phyloP scores from a whole-genome alignment of 352 stramenopile species.

The Globisporangium canariense region DNA sequence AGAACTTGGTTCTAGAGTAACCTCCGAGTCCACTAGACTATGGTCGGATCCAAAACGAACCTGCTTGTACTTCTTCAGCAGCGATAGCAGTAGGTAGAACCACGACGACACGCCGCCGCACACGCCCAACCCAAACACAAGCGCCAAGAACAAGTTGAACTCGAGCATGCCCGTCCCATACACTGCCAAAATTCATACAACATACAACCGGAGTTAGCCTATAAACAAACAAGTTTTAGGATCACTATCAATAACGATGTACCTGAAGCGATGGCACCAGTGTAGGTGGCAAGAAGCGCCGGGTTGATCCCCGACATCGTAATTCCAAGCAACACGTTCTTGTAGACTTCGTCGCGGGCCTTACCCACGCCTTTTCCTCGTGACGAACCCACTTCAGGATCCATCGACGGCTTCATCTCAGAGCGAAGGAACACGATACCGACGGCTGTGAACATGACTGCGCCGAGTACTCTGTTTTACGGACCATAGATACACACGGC shows the following conservation, averaged over 20 bases:
- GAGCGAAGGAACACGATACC: conserved; percentile 78
- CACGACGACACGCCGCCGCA: conserved; percentile 85
- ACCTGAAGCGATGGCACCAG: conserved; percentile 84
- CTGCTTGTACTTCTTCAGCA: conserved; percentile 90
- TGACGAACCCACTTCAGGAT: conserved; percentile 47
- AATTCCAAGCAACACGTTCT: conserved; percentile 81
- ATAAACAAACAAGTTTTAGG: not conserved
- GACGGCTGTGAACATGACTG: conserved; percentile 83
- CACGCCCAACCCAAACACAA: conserved; percentile 83
- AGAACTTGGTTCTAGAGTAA: conserved; percentile 7
- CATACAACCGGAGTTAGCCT: not conserved
- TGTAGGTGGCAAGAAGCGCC: conserved; percentile 82
- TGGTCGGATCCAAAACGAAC: conserved; percentile 23
- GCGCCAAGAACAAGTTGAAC: conserved; percentile 79
- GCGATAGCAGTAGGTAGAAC: conserved; percentile 84
- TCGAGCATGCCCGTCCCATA: conserved; percentile 85
- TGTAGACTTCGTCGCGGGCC: conserved; percentile 63
- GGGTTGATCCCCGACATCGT: conserved; percentile 89
- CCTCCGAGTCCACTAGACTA: not conserved
- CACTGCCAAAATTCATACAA: conserved; percentile 32
- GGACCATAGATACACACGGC: not conserved
- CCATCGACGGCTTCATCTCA: conserved; percentile 73
- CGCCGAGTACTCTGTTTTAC: conserved; percentile 61
- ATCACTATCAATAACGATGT: not conserved
- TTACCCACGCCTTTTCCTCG: conserved; percentile 47